Evolutionary conservation across 2,329 filamentous ascomycete genomes (phyloP).

Genomic region (Aureobasidium lini): DNA sequence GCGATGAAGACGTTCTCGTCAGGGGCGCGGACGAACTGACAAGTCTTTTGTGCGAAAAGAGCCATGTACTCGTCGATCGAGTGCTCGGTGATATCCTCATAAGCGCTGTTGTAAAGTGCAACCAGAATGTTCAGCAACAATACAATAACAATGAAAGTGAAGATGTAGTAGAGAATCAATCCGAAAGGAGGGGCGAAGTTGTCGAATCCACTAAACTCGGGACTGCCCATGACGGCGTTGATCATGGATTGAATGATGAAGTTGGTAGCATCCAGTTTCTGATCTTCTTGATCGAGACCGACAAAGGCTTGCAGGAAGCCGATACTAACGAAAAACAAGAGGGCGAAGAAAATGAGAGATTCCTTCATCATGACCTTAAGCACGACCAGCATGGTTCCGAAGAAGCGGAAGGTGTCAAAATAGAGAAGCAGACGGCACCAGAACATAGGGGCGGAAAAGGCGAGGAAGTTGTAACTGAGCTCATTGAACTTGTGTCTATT

Average conservation of each 20-base stretch:
- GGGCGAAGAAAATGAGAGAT: conserved; percentile 90
- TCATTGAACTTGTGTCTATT: conserved; percentile 60
- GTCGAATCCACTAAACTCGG: conserved; percentile 85
- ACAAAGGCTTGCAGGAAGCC: conserved; percentile 92
- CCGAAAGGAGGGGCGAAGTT: conserved; percentile 89
- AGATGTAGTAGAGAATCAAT: conserved; percentile 92
- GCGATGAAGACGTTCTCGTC: conserved; percentile 98
- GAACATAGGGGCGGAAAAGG: conserved; percentile 92
- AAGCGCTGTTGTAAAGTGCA: conserved; percentile 92
- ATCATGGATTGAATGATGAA: conserved; percentile 79
- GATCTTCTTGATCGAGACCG: conserved; percentile 77
- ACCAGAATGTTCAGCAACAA: conserved; percentile 92
- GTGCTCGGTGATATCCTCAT: conserved; percentile 88
- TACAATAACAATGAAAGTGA: conserved; percentile 96
- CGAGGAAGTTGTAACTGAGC: conserved; percentile 87
- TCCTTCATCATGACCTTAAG: conserved; percentile 63
- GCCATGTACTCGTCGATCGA: conserved; percentile 94
- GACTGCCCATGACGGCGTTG: conserved; percentile 84
- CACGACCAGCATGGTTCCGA: conserved; percentile 96
- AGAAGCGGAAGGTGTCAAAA: conserved; percentile 88
- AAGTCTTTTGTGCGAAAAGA: conserved; percentile 85
- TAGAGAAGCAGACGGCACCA: conserved; percentile 91
- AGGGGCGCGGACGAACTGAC: conserved; percentile 92
- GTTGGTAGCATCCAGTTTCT: conserved; percentile 50
- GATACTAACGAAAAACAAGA: conserved; percentile 74